phyloP scores from a whole-genome alignment of 2,329 filamentous ascomycete species.

The Aspergillus oerlinghausenensis region DNA sequence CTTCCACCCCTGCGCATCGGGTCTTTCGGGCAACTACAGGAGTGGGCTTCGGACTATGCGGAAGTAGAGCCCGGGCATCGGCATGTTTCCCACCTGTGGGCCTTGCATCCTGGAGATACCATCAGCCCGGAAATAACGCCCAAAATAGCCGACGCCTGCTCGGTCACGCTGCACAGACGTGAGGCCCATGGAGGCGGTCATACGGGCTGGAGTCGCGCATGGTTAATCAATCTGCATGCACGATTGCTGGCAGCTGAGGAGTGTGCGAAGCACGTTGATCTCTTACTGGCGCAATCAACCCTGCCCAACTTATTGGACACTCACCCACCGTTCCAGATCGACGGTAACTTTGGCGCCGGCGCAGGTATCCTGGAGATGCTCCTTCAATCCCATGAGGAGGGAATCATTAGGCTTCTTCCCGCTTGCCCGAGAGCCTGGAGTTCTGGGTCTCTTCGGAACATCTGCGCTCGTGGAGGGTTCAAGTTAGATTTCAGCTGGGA shows the following conservation, averaged over 20 bases:
- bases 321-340: conserved; percentile 48
- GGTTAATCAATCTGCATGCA: conserved; percentile 48
- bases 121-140: conserved; percentile 35
- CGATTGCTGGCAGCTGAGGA: conserved; percentile 40
- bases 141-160: conserved; percentile 28
- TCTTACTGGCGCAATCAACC: conserved; percentile 40
- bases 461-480: conserved; percentile 35
- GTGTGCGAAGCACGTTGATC: conserved; percentile 35
- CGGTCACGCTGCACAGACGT: conserved; percentile 19
- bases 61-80: conserved; percentile 47
- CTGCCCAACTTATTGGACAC: conserved; percentile 44
- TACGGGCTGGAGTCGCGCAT: conserved; percentile 51
- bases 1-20: conserved; percentile 17
- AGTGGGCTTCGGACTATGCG: conserved; percentile 31
- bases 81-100: conserved; percentile 50
- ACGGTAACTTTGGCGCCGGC: conserved; percentile 49
- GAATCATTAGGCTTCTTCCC: conserved; percentile 35
- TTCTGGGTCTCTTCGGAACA: conserved; percentile 29
- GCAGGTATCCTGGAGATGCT: conserved; percentile 46
- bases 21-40: conserved; percentile 23
- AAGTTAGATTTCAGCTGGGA: conserved; percentile 37
- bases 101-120: conserved; percentile 42
- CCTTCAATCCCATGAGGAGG: conserved; percentile 36
- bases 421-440: conserved; percentile 36
- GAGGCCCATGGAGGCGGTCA: conserved; percentile 43